These are phyloP conservation scores for Fusarium sp. DNA, from an alignment of 2,329 filamentous ascomycete genomes.

Conservation along the genomic window DNA sequence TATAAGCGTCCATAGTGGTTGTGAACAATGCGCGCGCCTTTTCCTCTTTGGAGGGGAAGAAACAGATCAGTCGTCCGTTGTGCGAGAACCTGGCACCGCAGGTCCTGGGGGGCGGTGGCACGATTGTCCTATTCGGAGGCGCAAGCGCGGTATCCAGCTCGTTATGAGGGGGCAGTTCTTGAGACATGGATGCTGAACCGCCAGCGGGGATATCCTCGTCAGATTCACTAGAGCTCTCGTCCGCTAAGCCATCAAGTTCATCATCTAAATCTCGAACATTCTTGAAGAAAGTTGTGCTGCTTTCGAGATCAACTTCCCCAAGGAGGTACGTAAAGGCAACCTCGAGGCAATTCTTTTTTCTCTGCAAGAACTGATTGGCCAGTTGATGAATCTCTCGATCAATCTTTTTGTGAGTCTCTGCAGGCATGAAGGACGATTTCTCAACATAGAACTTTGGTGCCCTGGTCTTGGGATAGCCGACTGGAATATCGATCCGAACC, in stretches of 20 bases:
- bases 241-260: conserved; percentile 64
- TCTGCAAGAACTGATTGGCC: conserved; percentile 62
- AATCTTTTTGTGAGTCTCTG: conserved; percentile 61
- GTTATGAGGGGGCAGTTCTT: conserved; percentile 65
- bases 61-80: conserved; percentile 71
- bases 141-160: conserved; percentile 64
- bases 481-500: conserved; percentile 68
- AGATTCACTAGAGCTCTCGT: conserved; percentile 88
- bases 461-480: conserved; percentile 65
- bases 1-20: conserved; percentile 55
- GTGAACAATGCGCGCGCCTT: conserved; percentile 62
- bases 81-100: conserved; percentile 70
- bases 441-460: conserved; percentile 69
- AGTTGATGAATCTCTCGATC: conserved; percentile 66
- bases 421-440: conserved; percentile 69
- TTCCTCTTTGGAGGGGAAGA: conserved; percentile 75
- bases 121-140: conserved; percentile 61
- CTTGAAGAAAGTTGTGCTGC: conserved; percentile 69
- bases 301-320: conserved; percentile 69
- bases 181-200: conserved; percentile 68
- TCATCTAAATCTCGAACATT: conserved; percentile 71
- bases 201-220: conserved; percentile 66
- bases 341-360: conserved; percentile 70
- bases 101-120: conserved; percentile 64
- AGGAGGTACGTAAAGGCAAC: conserved; percentile 70